Evolutionary conservation across 2,329 filamentous ascomycete species (phyloP), one percentile per base, ranked within the genome.

Genomic region (Alternaria ventricosa): DNA sequence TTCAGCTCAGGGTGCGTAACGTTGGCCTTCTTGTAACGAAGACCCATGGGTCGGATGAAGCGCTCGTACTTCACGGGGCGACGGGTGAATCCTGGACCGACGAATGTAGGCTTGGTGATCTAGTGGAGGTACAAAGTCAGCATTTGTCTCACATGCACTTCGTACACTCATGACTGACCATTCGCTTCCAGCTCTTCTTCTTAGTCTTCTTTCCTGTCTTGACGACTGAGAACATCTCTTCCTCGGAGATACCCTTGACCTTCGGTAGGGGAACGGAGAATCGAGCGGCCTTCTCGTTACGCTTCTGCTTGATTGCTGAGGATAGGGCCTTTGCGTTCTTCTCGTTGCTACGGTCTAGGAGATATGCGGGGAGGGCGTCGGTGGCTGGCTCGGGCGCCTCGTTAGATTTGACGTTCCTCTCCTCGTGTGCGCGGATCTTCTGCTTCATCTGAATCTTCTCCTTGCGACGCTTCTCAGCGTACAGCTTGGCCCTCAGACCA

Each of bases 151-250:
- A 22, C 20, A 22, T 22, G 20, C 20, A 25, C 25, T 25, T 25
- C 25, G 25, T 25, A 25, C 25, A 25, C 25, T 25, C 6, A 8
- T 6, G 25, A 25, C 25, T 25, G 25, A 25, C 25, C 86, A 88
- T 90, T 36, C 89, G 82, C 84, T 92, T 92, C 90, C 90, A 86
- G 61, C 86, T 86, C 86, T 96, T 96, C 88, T 96, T 94, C 60
- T 90, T 86, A 3, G 90, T 93, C 87, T 97, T 97, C 66, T 75
- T 76, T 74, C 96, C 95, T 30, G 95, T 98, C 84, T 94, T 94
- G 76, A 98, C 89, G 13, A 97, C 94, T 83, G 93, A 95, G 86
- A 98, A 98, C 91, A 97, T 75, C 84, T 97, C 95, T 86, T 97
- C 93, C 84, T 98, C 95, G 71, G 88, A 90, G 73, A 98, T 97